Evolutionary conservation across 306 rosid genomes (phyloP).

Genomic region (Hippophae tibetana): DNA sequence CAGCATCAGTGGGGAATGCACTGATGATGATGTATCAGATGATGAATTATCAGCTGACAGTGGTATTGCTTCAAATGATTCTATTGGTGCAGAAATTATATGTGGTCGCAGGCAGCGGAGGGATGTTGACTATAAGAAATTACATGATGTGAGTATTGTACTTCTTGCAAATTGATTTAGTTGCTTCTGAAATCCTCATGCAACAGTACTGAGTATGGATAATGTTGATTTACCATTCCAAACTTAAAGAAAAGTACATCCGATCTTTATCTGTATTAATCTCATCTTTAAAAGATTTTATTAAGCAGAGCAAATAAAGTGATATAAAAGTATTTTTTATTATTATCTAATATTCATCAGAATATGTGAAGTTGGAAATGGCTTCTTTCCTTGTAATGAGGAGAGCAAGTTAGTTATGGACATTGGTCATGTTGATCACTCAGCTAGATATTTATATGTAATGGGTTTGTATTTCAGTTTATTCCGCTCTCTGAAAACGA

Average conservation of each 20-base stretch:
- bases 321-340: neutral
- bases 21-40: slow-evolving; percentile 32
- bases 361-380: too few species aligned
- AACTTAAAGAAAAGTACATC: neutral
- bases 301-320: neutral
- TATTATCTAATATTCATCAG: too few species aligned
- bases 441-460: neutral
- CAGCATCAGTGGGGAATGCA: slow-evolving; percentile 31
- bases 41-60: slow-evolving; percentile 25
- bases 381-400: neutral
- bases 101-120: slow-evolving; percentile 66
- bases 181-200: neutral
- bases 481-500: neutral
- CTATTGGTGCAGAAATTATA: slow-evolving; percentile 38
- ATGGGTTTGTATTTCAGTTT: neutral
- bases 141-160: slow-evolving; percentile 52
- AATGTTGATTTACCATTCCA: too few species aligned
- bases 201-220: neutral
- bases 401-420: neutral
- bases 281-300: neutral
- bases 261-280: neutral
- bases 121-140: slow-evolving; percentile 64
- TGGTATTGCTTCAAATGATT: slow-evolving; percentile 53
- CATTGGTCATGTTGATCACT: neutral
- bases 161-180: too few species aligned